Conservation (phyloP, 805 yeast species). For the Grigorovia jiainica region DNA sequence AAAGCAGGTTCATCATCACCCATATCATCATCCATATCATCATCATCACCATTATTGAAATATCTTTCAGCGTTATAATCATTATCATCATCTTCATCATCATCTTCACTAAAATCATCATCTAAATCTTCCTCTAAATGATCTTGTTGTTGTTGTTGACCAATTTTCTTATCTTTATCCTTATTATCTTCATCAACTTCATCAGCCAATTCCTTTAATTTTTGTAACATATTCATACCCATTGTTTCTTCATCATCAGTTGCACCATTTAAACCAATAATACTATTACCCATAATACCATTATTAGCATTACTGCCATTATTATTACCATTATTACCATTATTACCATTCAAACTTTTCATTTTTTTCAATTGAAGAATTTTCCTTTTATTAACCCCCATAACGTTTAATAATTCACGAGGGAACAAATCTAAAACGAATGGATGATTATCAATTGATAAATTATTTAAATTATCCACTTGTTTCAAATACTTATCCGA, state of each 20-base stretch:
- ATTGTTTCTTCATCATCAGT: conserved; percentile 18
- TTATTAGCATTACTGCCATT: conserved; percentile 11
- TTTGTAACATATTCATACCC: conserved; percentile 36
- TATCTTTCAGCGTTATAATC: conserved; percentile 41
- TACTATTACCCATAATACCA: too few relatives aligned
- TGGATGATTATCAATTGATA: conserved; percentile 71
- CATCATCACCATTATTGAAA: conserved; percentile 33
- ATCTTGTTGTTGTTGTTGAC: conserved; percentile 42
- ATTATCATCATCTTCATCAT: conserved; percentile 50
- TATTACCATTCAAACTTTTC: conserved; percentile 4
- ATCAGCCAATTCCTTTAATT: conserved; percentile 40
- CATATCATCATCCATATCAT: conserved; percentile 28
- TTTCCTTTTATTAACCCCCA: conserved; percentile 55
- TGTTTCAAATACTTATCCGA: conserved; percentile 71
- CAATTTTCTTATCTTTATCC: conserved; percentile 11
- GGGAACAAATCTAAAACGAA: conserved; percentile 66
- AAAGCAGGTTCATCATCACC: conserved; percentile 49
- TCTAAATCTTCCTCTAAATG: conserved; percentile 51
- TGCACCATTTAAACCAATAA: not conserved
- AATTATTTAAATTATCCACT: conserved; percentile 30
- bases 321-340: conserved; percentile 20
- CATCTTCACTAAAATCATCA: conserved; percentile 48
- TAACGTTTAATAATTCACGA: conserved; percentile 59
- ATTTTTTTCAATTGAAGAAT: conserved; percentile 34
- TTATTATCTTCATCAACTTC: conserved; percentile 37